A percentile compares a stretch with the other conserved stretches of the same genome.
Conservation (phyloP, 768 basidiomycete genomes). For the Suillus cothurnatus region DNA sequence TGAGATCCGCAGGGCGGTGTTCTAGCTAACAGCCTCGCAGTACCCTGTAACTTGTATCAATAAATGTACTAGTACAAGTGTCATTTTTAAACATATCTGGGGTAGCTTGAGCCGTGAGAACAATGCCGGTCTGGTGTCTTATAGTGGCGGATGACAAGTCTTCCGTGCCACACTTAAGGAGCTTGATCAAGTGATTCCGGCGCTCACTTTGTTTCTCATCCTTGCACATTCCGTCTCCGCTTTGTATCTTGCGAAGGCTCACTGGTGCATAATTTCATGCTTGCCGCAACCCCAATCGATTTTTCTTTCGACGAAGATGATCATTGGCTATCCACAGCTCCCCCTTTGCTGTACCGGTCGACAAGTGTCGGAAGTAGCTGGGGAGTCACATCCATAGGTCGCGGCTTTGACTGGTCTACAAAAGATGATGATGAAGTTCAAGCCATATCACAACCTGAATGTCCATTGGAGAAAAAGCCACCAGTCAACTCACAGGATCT, state of each 20-base stretch:
- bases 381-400: constrained; percentile 84
- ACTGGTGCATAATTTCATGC: constrained; percentile 41
- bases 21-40: neutral
- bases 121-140: neutral
- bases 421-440: constrained; percentile 34
- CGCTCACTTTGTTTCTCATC: constrained; percentile 6
- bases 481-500: constrained; percentile 19
- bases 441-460: constrained; percentile 7
- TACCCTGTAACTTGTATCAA: neutral
- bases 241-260: neutral
- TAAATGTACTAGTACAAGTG: neutral
- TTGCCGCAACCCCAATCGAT: constrained; percentile 60
- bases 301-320: constrained; percentile 71
- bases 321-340: constrained; percentile 54
- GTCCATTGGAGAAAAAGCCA: constrained; percentile 14
- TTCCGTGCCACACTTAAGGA: neutral
- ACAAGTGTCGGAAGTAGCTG: constrained; percentile 77
- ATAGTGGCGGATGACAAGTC: constrained; percentile 1
- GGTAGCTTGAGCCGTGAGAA: constrained; percentile 7
- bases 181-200: constrained; percentile 2
- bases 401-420: constrained; percentile 76
- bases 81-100: too few relatives aligned
- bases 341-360: constrained; percentile 55
- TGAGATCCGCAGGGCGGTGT: neutral
- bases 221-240: neutral